Evolutionary conservation across 352 stramenopile genomes (phyloP), one percentile per base, ranked within the genome.

Genomic region (Phytophthora meadii): DNA sequence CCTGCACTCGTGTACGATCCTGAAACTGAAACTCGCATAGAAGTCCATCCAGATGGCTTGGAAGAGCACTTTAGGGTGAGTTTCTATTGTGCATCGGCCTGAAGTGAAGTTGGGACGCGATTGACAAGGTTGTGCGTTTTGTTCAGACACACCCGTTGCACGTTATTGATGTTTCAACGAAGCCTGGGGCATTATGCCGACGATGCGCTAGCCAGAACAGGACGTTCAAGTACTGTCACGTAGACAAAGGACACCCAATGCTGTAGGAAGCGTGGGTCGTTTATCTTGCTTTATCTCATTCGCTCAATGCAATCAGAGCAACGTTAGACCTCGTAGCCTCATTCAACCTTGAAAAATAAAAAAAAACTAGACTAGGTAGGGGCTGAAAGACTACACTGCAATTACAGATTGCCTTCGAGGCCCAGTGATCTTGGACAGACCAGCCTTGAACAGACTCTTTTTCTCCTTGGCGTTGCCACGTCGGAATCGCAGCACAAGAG

Each of bases 401-500:
- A 88, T 85, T 6, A 76, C 60, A 25, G 76, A 40, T 39, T 82
- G 74, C 28, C 59, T 61, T 45, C 70, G 70, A 41, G 74, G 39
- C 37, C 62, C 66, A 25, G 66, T 70, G 40, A 82, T 48, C 63
- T 70, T 82, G 17, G 70, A 74, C 9, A 82, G 55, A 6, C 74
- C 74, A 30, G 60, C 27, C 15, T 79, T 77, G 44, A 94, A 94
- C 28, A 94, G 59, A 76, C 84, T 94, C 59, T 71, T 87, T 61
- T 90, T 93, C 61, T 88, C 80, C 28, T 79, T 92, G 37, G 76
- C 79, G 42, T 90, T 92, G 15, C 87, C 84, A 58, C 84, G 84
- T 53, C 88, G 86, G 62, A 96, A 96, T 4, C 86, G 86, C 24
- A 96, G 69, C 37, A 90, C 79, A 44, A 94, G 79, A 12, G 88